phyloP scores from a whole-genome alignment of 345 rosid species.

The Bretschneidera sinensis region DNA sequence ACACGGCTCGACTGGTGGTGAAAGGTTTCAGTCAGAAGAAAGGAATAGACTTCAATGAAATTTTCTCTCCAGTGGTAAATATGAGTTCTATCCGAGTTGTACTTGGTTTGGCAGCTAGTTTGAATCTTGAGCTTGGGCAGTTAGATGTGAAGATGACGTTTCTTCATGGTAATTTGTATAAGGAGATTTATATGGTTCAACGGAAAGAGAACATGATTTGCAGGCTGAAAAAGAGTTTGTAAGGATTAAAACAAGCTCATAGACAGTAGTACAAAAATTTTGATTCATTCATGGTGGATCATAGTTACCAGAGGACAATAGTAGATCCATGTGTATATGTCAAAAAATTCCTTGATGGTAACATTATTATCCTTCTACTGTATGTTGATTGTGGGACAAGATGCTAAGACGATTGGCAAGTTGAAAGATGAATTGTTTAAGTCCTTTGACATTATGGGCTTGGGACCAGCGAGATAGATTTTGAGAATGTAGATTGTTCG shows the following conservation, averaged over 20 bases:
- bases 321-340: too few species aligned
- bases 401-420: too few species aligned
- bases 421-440: too few species aligned
- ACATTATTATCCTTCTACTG: too few species aligned
- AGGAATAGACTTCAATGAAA: background rate
- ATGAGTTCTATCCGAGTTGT: background rate
- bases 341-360: too few species aligned
- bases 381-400: too few species aligned
- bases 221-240: background rate
- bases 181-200: background rate
- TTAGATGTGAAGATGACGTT: background rate
- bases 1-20: too few species aligned
- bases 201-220: background rate
- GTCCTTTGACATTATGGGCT: too few species aligned
- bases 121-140: background rate
- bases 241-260: background rate
- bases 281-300: background rate
- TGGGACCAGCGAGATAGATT: too few species aligned
- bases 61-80: background rate
- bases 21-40: too few species aligned
- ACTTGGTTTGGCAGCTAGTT: background rate
- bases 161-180: background rate
- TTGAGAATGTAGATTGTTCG: too few species aligned
- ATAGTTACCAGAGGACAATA: background rate
- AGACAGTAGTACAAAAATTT: background rate